Conservation (phyloP, 768 basidiomycete genomes). For the Podaxis carcinomalis region DNA sequence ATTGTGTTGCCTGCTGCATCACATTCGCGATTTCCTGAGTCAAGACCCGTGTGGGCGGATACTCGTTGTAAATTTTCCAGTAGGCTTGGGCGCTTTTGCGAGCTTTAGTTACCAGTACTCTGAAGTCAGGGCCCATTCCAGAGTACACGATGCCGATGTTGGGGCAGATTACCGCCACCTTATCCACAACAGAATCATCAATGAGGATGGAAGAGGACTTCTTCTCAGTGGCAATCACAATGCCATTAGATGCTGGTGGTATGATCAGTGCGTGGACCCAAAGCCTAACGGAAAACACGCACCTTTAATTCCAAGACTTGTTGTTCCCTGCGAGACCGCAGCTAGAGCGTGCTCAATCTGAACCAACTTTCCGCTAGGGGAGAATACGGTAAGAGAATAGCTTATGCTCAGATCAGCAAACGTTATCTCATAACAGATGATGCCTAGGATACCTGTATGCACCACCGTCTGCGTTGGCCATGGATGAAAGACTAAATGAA, state of each 20-base stretch:
- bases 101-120: slow-evolving; percentile 89
- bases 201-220: slow-evolving; percentile 97
- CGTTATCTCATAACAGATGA: slow-evolving; percentile 8
- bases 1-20: slow-evolving; percentile 99
- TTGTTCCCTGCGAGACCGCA: slow-evolving; percentile 92
- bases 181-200: slow-evolving; percentile 97
- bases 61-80: slow-evolving; percentile 99
- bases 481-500: slow-evolving; percentile 27
- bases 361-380: slow-evolving; percentile 96
- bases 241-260: slow-evolving; percentile 87
- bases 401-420: slow-evolving; percentile 33
- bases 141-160: slow-evolving; percentile 99
- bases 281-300: slow-evolving; percentile 16
- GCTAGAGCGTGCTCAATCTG: slow-evolving; percentile 99
- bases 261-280: slow-evolving; percentile 10
- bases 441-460: slow-evolving; percentile 57
- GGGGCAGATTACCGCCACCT: slow-evolving; percentile 94
- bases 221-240: slow-evolving; percentile 99
- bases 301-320: slow-evolving; percentile 99
- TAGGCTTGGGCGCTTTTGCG: slow-evolving; percentile 98
- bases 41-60: slow-evolving; percentile 93
- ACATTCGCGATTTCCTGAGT: slow-evolving; percentile 97
- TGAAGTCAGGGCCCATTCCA: slow-evolving; percentile 99
- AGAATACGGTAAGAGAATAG: slow-evolving; percentile 99
- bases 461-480: slow-evolving; percentile 81